A percentile compares a stretch with the other conserved stretches of the same genome.
Evolutionary conservation across 176 grass and related monocot genomes (phyloP).

Genomic region (Ensete ventricosum): DNA sequence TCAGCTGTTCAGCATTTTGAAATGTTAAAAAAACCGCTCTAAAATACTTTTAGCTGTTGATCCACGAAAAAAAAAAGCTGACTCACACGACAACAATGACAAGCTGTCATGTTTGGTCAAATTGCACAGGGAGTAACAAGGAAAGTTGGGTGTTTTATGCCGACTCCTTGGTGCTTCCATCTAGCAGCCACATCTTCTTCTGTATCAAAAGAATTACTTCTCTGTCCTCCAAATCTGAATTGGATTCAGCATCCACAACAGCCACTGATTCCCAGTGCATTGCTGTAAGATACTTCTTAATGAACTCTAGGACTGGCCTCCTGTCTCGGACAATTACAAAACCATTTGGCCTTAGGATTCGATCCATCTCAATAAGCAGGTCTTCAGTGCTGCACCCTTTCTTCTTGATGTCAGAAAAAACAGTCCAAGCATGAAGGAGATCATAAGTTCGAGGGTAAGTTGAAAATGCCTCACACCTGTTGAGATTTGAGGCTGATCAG

Average conservation of each 20-base stretch:
- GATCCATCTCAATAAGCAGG: conserved; percentile 87
- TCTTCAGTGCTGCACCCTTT: conserved; percentile 87
- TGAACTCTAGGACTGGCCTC: conserved; percentile 46
- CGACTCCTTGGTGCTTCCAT: conserved; percentile 32
- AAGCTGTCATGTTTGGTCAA: background rate
- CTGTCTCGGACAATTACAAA: conserved; percentile 80
- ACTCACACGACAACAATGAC: too few species aligned
- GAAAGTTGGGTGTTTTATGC: conserved; percentile 12
- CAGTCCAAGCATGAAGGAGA: conserved; percentile 92
- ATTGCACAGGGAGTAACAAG: background rate
- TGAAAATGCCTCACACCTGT: conserved; percentile 91
- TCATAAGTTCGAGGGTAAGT: conserved; percentile 98
- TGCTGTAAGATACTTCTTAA: conserved; percentile 60
- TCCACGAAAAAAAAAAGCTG: too few species aligned
- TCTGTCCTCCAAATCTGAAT: conserved; percentile 52
- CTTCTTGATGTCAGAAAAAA: conserved; percentile 85
- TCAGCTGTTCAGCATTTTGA: too few species aligned
- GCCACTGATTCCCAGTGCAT: conserved; percentile 73
- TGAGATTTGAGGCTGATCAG: background rate
- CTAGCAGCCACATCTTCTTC: conserved; percentile 61
- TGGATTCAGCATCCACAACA: conserved; percentile 52
- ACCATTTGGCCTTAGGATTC: conserved; percentile 71
- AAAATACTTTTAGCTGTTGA: too few species aligned
- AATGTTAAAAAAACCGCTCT: too few species aligned
- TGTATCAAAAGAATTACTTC: conserved; percentile 68